Conservation (phyloP, 2,329 filamentous ascomycete species). For the Colletotrichum abscissum region DNA sequence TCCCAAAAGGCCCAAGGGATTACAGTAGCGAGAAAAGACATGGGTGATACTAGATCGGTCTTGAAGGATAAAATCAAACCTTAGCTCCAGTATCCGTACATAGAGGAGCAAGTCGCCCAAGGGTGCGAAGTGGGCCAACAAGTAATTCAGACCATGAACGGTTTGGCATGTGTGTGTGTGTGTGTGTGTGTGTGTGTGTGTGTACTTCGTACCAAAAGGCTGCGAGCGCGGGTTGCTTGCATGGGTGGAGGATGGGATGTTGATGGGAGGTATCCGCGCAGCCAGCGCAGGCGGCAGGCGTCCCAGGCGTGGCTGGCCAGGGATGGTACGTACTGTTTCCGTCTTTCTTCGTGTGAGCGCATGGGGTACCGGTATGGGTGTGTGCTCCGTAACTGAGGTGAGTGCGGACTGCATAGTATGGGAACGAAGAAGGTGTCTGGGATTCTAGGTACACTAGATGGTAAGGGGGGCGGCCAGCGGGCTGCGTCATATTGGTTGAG, state of each 20-base stretch:
- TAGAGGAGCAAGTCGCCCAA: conserved; percentile 48
- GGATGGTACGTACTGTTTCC: conserved; percentile 23
- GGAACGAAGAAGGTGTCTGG: background rate
- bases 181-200: conserved; percentile 32
- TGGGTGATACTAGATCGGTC: conserved; percentile 46
- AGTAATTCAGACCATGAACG: conserved; percentile 36
- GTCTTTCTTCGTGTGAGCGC: conserved; percentile 34
- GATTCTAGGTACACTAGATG: conserved; percentile 1
- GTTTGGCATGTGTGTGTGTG: conserved; percentile 38
- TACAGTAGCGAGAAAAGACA: conserved; percentile 42
- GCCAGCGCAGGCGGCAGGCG: conserved; percentile 27
- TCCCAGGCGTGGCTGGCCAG: conserved; percentile 30
- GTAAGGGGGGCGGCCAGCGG: conserved; percentile 25
- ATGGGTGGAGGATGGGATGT: conserved; percentile 39
- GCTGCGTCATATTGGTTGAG: conserved; percentile 43
- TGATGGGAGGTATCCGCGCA: conserved; percentile 32
- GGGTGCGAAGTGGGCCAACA: conserved; percentile 50
- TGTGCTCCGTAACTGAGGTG: too few relatives aligned
- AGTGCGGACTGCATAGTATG: background rate
- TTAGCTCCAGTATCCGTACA: conserved; percentile 36
- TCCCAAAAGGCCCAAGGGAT: conserved; percentile 41
- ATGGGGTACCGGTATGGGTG: background rate
- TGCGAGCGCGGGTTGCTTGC: conserved; percentile 47
- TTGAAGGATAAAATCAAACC: conserved; percentile 49
- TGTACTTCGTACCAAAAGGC: conserved; percentile 35